Conservation (phyloP, 179 eudicot genomes). For the Beta corolliflora region DNA sequence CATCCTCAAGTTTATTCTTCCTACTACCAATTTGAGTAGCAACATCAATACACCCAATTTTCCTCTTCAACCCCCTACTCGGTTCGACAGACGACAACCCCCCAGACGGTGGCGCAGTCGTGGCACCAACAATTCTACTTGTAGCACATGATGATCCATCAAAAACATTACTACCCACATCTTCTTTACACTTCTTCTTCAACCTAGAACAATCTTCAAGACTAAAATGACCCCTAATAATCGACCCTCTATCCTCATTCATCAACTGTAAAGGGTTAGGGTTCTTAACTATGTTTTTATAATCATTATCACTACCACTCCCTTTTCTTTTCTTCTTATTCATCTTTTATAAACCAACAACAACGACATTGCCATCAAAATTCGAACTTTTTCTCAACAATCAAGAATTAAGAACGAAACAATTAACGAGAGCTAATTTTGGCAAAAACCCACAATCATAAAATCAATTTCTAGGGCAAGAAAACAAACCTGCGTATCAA, state of each 20-base stretch:
- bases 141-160: conserved; percentile 41
- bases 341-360: conserved; percentile 7
- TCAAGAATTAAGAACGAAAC: background rate
- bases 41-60: conserved; percentile 86
- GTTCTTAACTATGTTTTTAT: conserved; percentile 17
- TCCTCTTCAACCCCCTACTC: conserved; percentile 83
- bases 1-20: conserved; percentile 78
- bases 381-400: background rate
- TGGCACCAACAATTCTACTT: conserved; percentile 57
- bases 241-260: conserved; percentile 32
- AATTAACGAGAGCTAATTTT: background rate
- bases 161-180: conserved; percentile 33
- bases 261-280: conserved; percentile 7
- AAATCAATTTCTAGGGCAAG: conserved; percentile 1
- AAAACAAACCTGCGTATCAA: conserved; percentile 16
- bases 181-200: conserved; percentile 77
- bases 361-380: conserved; percentile 17
- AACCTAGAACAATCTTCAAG: conserved; percentile 69
- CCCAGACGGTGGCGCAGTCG: conserved; percentile 73
- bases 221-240: conserved; percentile 62
- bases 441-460: background rate
- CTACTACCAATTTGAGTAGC: conserved; percentile 77
- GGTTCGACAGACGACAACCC: conserved; percentile 49
- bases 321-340: conserved; percentile 53
- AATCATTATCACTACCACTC: conserved; percentile 31